Evolutionary conservation across 2,329 filamentous ascomycete species (phyloP), one percentile per base, ranked within the genome.

Genomic region (Ceratocystiopsis sp.): DNA sequence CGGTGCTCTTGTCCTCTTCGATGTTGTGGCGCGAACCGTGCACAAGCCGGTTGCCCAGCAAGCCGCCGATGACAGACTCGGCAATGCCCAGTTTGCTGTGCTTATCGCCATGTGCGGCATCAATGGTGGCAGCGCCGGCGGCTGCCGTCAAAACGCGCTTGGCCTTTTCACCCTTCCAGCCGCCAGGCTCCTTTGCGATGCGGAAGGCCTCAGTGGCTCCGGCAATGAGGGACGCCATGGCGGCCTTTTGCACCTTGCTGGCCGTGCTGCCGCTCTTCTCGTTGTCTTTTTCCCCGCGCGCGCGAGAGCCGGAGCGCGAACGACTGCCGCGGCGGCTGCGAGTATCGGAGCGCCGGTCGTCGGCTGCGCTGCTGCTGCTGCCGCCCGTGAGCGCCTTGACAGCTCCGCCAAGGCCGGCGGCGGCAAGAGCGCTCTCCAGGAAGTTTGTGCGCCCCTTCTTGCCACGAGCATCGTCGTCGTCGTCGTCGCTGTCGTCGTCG

Each of bases 141-240:
- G 89, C 89, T 40, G 86, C 87, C 18, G 89, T 95, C 40, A 93
- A 72, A 47, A 96, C 75, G 42, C 89, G 84, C 66, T 86, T 91
- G 51, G 86, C 84, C 63, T 95, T 95, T 49, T 84, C 81, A 35
- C 87, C 89, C 49, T 79, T 81, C 86, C 87, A 95, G 37, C 80
- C 75, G 43, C 89, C 89, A 3, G 85, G 82, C 49, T 91, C 82
- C 54, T 89, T 93, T 57, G 87, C 79, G 45, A 86, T 79, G 48
- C 84, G 80, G 69, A 93, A 93, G 37, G 89, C 89, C 61, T 95
- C 87, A 43, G 86, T 82, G 36, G 87, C 89, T 53, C 86, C 89
- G 29, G 89, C 87, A 39, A 93, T 73, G 35, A 95, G 68, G 17
- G 87, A 91, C 33, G 89, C 87, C 66, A 91, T 89, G 57, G 87